These are phyloP conservation scores for Aspergillus latus DNA, from an alignment of 2,329 filamentous ascomycete genomes.

Conservation along the genomic window DNA sequence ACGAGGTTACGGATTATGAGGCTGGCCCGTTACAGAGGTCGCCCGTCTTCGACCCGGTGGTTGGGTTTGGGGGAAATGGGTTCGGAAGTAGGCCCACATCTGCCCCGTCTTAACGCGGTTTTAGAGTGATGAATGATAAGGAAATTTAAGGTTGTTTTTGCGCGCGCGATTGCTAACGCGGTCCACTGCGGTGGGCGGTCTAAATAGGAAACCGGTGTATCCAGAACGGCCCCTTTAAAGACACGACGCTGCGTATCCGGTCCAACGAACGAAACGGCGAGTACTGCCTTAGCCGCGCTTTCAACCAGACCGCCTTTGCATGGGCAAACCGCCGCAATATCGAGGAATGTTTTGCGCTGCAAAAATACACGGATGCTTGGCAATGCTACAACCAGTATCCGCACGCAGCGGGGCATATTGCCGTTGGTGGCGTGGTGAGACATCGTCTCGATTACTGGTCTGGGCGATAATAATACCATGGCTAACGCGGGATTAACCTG, in stretches of 20 bases:
- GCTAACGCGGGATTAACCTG: neutral
- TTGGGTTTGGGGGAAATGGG: constrained; percentile 9
- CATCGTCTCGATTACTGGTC: neutral
- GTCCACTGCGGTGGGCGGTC: neutral
- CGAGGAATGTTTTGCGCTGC: neutral
- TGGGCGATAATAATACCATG: neutral
- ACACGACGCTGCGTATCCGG: neutral
- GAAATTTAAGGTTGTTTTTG: neutral
- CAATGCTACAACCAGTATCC: constrained; percentile 8
- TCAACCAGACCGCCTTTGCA: constrained; percentile 1
- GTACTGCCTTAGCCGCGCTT: constrained; percentile 4
- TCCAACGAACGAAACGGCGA: neutral
- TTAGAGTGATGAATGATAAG: neutral
- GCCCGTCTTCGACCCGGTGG: constrained; percentile 2
- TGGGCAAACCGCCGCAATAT: constrained; percentile 5
- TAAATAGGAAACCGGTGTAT: neutral
- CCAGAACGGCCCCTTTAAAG: constrained; percentile 1
- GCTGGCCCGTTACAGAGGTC: neutral
- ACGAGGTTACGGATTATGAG: constrained; percentile 5
- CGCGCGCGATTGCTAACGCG: neutral
- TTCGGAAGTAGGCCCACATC: neutral
- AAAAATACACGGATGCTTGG: constrained; percentile 4
- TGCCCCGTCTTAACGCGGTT: no score
- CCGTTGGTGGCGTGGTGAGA: constrained; percentile 8
- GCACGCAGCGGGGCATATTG: constrained; percentile 8